These are phyloP conservation scores for Psilocybe cubensis DNA, from an alignment of 768 basidiomycete genomes.

Conservation along the genomic window DNA sequence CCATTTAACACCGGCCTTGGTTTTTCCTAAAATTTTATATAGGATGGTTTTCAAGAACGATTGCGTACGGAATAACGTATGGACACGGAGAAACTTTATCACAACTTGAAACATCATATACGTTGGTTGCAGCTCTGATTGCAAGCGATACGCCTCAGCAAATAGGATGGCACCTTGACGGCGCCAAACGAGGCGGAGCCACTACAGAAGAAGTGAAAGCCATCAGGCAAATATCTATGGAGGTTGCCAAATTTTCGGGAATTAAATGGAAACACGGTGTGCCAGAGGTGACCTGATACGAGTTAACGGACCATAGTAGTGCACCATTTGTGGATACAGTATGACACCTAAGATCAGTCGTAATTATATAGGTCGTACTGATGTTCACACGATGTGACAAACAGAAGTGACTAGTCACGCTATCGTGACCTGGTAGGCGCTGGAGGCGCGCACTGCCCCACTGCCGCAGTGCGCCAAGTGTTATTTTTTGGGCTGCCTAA, in stretches of 20 bases:
- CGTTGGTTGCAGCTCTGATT: constrained; percentile 64
- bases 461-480: too few species aligned
- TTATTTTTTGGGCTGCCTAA: too few species aligned
- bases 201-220: constrained; percentile 54
- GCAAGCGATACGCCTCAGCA: constrained; percentile 65
- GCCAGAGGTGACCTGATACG: constrained; percentile 30
- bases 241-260: constrained; percentile 49
- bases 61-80: constrained; percentile 64
- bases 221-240: constrained; percentile 57
- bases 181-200: constrained; percentile 59
- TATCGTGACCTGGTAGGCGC: too few species aligned
- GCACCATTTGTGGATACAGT: too few species aligned
- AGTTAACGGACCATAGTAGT: too few species aligned
- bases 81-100: constrained; percentile 49
- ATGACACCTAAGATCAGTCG: too few species aligned
- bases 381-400: too few species aligned
- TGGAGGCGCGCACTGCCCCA: too few species aligned
- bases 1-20: neutral
- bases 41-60: constrained; percentile 58
- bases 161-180: constrained; percentile 66
- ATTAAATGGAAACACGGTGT: constrained; percentile 55
- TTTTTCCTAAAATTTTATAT: neutral
- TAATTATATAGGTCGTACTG: too few species aligned
- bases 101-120: constrained; percentile 59
- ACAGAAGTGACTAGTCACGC: too few species aligned